Conservation (phyloP, 2,329 filamentous ascomycete species). For the Fusarium guadeloupense region DNA sequence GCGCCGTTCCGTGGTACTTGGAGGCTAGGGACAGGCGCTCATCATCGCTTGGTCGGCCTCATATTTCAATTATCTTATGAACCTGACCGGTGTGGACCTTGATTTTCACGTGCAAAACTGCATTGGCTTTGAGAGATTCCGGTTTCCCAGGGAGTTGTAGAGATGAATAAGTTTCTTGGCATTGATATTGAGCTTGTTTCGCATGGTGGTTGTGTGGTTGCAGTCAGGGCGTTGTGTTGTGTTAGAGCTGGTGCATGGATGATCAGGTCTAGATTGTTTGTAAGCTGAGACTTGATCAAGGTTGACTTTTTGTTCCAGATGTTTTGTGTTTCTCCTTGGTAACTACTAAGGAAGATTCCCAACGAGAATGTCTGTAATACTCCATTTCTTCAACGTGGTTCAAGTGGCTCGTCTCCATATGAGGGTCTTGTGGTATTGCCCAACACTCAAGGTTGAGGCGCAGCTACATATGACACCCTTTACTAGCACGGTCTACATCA, state of each 20-base stretch:
- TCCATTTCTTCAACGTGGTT: not conserved
- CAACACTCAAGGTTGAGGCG: not conserved
- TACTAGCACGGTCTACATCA: not conserved
- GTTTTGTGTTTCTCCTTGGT: no score
- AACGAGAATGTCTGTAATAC: not conserved
- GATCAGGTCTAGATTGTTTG: no score
- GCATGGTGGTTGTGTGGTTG: not conserved
- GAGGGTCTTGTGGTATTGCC: not conserved
- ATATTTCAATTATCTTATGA: constrained; percentile 24
- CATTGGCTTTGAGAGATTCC: not conserved
- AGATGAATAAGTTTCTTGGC: not conserved
- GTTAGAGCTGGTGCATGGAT: no score
- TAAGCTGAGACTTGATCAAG: no score
- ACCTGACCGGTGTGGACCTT: not conserved
- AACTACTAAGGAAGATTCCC: no score
- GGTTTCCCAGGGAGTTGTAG: not conserved
- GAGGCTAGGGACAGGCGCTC: constrained; percentile 2
- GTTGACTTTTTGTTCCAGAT: no score
- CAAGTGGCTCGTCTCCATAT: not conserved
- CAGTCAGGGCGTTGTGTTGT: not conserved
- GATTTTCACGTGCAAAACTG: not conserved
- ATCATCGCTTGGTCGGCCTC: constrained; percentile 1
- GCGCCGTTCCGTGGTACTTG: constrained; percentile 23
- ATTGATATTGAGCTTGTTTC: not conserved
- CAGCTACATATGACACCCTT: not conserved